Evolutionary conservation across 768 basidiomycete species (phyloP).

Genomic region (Tricholoma sp.): DNA sequence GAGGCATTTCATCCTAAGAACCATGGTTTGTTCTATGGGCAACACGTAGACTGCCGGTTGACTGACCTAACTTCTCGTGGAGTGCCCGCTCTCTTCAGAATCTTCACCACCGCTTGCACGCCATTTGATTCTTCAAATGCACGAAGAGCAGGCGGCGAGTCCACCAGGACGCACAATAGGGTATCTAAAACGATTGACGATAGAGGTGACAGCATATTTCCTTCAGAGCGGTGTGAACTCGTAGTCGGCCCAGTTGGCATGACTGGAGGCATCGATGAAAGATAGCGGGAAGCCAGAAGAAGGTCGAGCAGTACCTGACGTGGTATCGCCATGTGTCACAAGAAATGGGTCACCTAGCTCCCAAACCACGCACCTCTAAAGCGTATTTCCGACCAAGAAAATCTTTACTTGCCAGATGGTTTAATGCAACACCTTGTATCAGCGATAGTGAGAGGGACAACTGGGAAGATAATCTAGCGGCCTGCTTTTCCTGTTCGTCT

Average conservation of each 20-base stretch:
- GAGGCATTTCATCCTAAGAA: slow-evolving; percentile 84
- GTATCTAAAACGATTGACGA: slow-evolving; percentile 79
- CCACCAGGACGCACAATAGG: slow-evolving; percentile 83
- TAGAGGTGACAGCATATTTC: slow-evolving; percentile 37
- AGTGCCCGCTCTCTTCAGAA: slow-evolving; percentile 80
- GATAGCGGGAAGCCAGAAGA: slow-evolving; percentile 64
- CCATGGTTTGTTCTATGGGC: not conserved
- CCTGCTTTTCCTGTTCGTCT: slow-evolving; percentile 43
- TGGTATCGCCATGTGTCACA: not conserved
- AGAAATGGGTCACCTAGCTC: not conserved
- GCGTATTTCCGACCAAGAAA: slow-evolving; percentile 65
- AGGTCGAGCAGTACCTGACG: slow-evolving; percentile 68
- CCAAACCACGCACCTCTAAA: slow-evolving; percentile 50
- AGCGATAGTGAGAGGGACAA: slow-evolving; percentile 58
- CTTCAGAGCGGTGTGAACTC: slow-evolving; percentile 14
- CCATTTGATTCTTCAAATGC: slow-evolving; percentile 75
- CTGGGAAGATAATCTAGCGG: slow-evolving; percentile 42
- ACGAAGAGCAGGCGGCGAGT: slow-evolving; percentile 69
- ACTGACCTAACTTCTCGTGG: slow-evolving; percentile 83
- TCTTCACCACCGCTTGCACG: slow-evolving; percentile 77
- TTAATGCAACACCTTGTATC: slow-evolving; percentile 71
- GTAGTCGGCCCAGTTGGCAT: slow-evolving; percentile 24
- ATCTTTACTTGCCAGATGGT: slow-evolving; percentile 61
- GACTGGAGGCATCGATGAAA: slow-evolving; percentile 26
- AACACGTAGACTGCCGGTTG: not conserved